phyloP scores from a whole-genome alignment of 495 filamentous ascomycete genomes.

The Penicillium taxi region DNA sequence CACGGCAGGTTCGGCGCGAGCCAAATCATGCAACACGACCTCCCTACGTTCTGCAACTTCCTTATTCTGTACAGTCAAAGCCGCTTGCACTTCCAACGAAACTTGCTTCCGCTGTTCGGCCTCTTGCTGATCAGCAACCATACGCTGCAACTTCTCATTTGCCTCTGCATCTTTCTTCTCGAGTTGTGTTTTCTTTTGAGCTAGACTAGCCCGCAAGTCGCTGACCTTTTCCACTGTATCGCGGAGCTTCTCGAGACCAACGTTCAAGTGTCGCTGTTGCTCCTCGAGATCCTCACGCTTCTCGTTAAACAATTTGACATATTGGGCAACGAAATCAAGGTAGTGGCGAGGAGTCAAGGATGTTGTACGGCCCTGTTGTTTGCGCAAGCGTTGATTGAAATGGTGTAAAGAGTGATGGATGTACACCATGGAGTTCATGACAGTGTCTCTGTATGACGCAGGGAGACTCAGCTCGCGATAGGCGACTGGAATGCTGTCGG shows the following conservation, averaged over 20 bases:
- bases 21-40: slow-evolving; percentile 81
- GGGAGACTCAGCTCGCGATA: slow-evolving; percentile 80
- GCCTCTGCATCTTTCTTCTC: slow-evolving; percentile 91
- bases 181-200: slow-evolving; percentile 86
- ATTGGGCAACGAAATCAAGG: slow-evolving; percentile 96
- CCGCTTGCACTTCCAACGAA: slow-evolving; percentile 79
- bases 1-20: slow-evolving; percentile 87
- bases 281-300: slow-evolving; percentile 98
- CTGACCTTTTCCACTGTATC: slow-evolving; percentile 97
- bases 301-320: slow-evolving; percentile 94
- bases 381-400: slow-evolving; percentile 82
- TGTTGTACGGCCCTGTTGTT: slow-evolving; percentile 83
- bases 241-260: slow-evolving; percentile 93
- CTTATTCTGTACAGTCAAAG: slow-evolving; percentile 80
- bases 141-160: slow-evolving; percentile 91
- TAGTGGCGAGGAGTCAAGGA: slow-evolving; percentile 96
- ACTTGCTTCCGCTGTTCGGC: slow-evolving; percentile 84
- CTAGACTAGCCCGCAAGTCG: slow-evolving; percentile 80
- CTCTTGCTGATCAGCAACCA: slow-evolving; percentile 94
- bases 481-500: slow-evolving; percentile 84
- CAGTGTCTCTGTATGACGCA: slow-evolving; percentile 77
- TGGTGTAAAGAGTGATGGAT: slow-evolving; percentile 88
- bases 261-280: slow-evolving; percentile 94
- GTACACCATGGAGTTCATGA: slow-evolving; percentile 97
- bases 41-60: slow-evolving; percentile 78